Evolutionary conservation across 257 asterid genomes (phyloP).

Genomic region (Salvia splendens): DNA sequence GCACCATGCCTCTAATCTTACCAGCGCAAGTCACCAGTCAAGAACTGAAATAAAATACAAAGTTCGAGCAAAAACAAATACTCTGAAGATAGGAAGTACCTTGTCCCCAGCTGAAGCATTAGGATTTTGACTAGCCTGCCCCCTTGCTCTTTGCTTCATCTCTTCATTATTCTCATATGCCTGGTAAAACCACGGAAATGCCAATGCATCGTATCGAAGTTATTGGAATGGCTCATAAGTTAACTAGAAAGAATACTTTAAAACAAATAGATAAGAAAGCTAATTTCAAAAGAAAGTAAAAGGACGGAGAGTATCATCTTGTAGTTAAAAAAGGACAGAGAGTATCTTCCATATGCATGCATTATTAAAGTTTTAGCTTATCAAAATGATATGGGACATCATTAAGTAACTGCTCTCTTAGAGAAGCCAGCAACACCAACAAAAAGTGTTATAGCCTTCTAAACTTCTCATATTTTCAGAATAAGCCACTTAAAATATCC

Average conservation of each 20-base stretch:
- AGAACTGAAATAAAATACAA: constrained; percentile 22
- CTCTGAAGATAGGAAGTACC: constrained; percentile 46
- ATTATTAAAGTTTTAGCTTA: neutral
- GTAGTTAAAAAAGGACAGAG: neutral
- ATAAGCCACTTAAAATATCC: neutral
- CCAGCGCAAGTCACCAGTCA: constrained; percentile 33
- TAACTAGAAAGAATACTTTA: constrained; percentile 24
- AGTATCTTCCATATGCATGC: neutral
- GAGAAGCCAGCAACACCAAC: neutral
- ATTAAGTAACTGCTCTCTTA: neutral
- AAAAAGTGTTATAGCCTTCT: neutral
- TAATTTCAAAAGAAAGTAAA: neutral
- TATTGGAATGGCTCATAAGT: constrained; percentile 19
- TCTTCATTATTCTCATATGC: constrained; percentile 74
- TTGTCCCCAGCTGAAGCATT: constrained; percentile 60
- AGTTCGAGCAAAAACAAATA: constrained; percentile 22
- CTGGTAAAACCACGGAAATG: constrained; percentile 43
- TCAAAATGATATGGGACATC: constrained; percentile 5
- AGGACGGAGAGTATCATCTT: constrained; percentile 9
- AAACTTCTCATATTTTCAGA: neutral
- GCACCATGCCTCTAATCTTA: constrained; percentile 21
- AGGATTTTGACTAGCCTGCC: constrained; percentile 54
- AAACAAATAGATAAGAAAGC: neutral
- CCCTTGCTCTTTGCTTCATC: constrained; percentile 60
- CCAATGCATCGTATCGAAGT: constrained; percentile 23